phyloP scores from a whole-genome alignment of 495 filamentous ascomycete species.

The Delitschia confertaspora region DNA sequence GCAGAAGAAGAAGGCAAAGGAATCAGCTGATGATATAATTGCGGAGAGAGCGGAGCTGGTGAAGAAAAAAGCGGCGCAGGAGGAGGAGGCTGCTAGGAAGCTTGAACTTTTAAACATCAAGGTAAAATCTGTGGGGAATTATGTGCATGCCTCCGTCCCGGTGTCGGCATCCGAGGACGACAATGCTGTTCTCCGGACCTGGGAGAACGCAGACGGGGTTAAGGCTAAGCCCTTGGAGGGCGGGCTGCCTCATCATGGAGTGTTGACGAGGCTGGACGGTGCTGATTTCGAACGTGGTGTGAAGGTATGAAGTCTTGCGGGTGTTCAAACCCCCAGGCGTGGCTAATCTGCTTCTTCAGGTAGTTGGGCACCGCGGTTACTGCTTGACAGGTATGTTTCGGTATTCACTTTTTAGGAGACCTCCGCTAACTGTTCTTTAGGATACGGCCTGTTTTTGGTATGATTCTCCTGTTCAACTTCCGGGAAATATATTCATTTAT shows the following conservation, averaged over 20 bases:
- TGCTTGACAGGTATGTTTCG: constrained; percentile 79
- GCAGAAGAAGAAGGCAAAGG: constrained; percentile 89
- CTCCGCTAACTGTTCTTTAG: too few relatives aligned
- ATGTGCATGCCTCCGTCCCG: constrained; percentile 89
- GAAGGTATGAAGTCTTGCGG: constrained; percentile 43
- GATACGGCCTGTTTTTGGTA: constrained; percentile 92
- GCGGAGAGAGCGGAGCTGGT: constrained; percentile 66
- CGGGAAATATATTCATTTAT: too few relatives aligned
- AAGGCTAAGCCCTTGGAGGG: constrained; percentile 50
- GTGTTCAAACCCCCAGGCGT: too few relatives aligned
- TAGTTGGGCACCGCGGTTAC: constrained; percentile 93
- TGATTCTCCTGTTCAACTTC: background rate
- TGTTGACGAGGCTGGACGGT: constrained; percentile 75
- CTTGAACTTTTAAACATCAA: constrained; percentile 62
- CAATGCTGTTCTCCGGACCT: constrained; percentile 65
- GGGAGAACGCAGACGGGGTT: constrained; percentile 69
- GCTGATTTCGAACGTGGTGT: constrained; percentile 90
- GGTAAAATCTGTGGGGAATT: constrained; percentile 80
- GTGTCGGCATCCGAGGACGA: constrained; percentile 87
- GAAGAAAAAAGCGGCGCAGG: constrained; percentile 67
- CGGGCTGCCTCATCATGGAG: constrained; percentile 87
- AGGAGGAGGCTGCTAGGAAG: constrained; percentile 64
- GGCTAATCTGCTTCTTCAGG: too few relatives aligned
- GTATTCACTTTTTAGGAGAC: too few relatives aligned
- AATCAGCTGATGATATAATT: constrained; percentile 67